Conservation (phyloP, 352 stramenopile species). For the Globisporangium iwayamae region DNA sequence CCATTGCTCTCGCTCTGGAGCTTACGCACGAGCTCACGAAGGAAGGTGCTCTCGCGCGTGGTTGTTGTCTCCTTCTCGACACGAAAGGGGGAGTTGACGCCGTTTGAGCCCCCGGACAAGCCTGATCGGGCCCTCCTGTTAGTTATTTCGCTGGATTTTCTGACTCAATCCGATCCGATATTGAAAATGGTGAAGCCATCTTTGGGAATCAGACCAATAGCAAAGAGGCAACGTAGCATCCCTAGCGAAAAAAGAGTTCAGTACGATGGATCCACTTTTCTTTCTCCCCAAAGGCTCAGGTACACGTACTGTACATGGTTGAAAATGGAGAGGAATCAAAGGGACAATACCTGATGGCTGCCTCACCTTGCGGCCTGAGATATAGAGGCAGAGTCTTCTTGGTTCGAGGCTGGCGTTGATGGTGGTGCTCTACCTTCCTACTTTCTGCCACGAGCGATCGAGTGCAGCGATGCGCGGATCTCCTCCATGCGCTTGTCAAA, state of each 20-base stretch:
- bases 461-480: conserved; percentile 57
- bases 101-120: too few species aligned
- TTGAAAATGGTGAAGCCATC: background rate
- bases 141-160: conserved; percentile 11
- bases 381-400: background rate
- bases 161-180: background rate
- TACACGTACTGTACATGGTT: background rate
- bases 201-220: background rate
- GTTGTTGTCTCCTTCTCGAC: background rate
- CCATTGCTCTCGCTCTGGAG: conserved; percentile 1
- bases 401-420: background rate
- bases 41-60: background rate
- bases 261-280: background rate
- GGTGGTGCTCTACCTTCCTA: background rate
- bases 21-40: conserved; percentile 1
- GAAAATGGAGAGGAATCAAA: background rate
- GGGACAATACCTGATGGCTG: background rate
- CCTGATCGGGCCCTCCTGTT: background rate
- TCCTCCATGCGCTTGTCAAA: conserved; percentile 75
- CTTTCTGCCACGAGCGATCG: conserved; percentile 36
- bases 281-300: background rate
- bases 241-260: background rate
- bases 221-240: background rate
- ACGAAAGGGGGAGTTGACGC: background rate
- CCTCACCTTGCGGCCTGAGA: background rate